A percentile compares a stretch with the other conserved stretches of the same genome.
These are phyloP conservation scores for Lonicera japonica DNA, from an alignment of 129 eudicot species.

Conservation along the genomic window DNA sequence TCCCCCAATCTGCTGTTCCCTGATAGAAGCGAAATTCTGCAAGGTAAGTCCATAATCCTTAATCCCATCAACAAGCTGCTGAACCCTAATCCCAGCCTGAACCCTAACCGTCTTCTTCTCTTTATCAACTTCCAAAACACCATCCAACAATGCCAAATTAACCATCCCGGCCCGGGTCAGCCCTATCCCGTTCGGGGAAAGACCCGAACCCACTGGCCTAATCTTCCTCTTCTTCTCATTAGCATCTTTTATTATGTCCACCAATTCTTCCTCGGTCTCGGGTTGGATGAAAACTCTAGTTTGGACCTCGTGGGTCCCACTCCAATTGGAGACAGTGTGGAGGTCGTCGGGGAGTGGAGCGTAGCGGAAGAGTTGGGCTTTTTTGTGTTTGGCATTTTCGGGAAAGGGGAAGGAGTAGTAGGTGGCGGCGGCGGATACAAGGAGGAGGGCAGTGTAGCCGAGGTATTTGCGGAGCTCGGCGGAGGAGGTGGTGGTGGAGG, in stretches of 20 bases:
- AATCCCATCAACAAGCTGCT: slow-evolving; percentile 79
- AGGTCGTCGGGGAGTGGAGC: slow-evolving; percentile 94
- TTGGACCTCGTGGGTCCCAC: slow-evolving; percentile 93
- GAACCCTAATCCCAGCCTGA: slow-evolving; percentile 83
- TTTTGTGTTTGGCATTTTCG: slow-evolving; percentile 79
- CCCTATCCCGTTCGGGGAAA: slow-evolving; percentile 89
- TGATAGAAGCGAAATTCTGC: slow-evolving; percentile 92
- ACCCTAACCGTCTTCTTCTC: slow-evolving; percentile 78
- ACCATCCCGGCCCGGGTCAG: slow-evolving; percentile 92
- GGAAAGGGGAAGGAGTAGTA: slow-evolving; percentile 97
- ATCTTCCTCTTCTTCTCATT: slow-evolving; percentile 61
- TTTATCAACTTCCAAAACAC: slow-evolving; percentile 85
- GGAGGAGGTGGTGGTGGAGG: slow-evolving; percentile 46
- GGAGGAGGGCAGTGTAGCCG: slow-evolving; percentile 68
- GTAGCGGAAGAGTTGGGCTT: slow-evolving; percentile 86
- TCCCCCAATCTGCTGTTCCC: slow-evolving; percentile 97
- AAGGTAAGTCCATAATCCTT: slow-evolving; percentile 78
- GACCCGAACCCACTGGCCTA: slow-evolving; percentile 85
- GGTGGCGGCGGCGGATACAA: slow-evolving; percentile 77
- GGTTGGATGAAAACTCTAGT: slow-evolving; percentile 71
- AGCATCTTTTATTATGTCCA: slow-evolving; percentile 42
- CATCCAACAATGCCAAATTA: slow-evolving; percentile 81
- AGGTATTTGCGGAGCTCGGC: slow-evolving; percentile 69
- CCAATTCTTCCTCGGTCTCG: slow-evolving; percentile 44
- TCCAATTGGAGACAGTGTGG: slow-evolving; percentile 85